Base-by-base conservation (phyloP, 2,329 filamentous ascomycete species). In the Aurifilum marmelostoma region DNA sequence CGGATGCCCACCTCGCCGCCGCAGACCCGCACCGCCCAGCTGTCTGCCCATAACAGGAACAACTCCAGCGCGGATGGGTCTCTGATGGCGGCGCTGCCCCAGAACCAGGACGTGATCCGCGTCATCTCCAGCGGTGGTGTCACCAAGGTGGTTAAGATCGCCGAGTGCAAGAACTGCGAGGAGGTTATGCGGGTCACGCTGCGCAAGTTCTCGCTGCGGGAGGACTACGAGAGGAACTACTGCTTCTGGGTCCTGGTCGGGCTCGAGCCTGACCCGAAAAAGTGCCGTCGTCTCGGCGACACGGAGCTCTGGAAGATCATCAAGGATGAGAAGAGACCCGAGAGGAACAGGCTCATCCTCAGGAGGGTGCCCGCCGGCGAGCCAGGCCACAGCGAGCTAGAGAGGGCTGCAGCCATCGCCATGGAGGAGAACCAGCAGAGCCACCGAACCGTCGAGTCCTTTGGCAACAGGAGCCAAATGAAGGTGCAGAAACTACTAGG, bases 161-260 rank as follows among this genome's bases (percentile, higher is more conserved):
- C 93, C 72, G 92, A 92, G 73, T 97, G 94, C 84, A 94, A 90
- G 76, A 96, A 92, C 6, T 92, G 93, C 71, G 96, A 97, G 75
- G 94, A 98, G 73, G 92, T 98, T 65, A 95, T 97, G 84, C 87
- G 94, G 60, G 91, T 93, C 71, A 97, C 96, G 0, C 82, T 98
- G 59, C 89, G 91, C 73, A 98, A 98, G 79, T 92, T 97, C 72
- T 89, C 90, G 54, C 86, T 97, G 39, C 92, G 94, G 29, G 94
- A 97, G 76, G 92, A 95, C 72, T 94, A 97, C 75, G 92, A 96
- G 77, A 89, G 94, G 75, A 97, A 97, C 76, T 98, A 97, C 81
- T 97, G 94, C 82, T 98, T 99, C 82, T 98, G 96, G 84, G 91
- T 97, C 0, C 84, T 98, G 69, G 91, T 93, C 73, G 95, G 94